phyloP scores from a whole-genome alignment of 1,284 basidiomycete genomes.

The Ustilago crameri region DNA sequence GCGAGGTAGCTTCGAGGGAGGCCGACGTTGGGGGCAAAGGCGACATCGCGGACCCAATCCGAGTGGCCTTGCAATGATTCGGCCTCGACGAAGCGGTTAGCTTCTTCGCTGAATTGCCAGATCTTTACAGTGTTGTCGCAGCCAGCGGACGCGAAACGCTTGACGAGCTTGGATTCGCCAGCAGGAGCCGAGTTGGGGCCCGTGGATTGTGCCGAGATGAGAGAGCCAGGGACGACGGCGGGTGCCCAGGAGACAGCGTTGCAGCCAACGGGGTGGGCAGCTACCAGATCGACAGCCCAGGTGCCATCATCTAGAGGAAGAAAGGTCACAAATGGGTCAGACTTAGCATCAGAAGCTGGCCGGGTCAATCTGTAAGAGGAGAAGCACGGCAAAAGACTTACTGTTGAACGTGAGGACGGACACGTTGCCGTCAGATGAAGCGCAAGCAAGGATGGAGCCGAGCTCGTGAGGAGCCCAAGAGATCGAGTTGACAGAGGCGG shows the following conservation, averaged over 20 bases:
- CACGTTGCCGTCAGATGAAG: constrained; percentile 96
- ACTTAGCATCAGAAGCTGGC: neutral
- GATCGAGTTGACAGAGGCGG: constrained; percentile 92
- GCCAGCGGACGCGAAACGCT: constrained; percentile 86
- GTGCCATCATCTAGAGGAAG: constrained; percentile 85
- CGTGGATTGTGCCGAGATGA: constrained; percentile 51
- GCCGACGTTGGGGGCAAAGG: constrained; percentile 96
- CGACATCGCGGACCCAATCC: constrained; percentile 98
- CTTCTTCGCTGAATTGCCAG: constrained; percentile 78
- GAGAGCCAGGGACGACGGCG: constrained; percentile 84
- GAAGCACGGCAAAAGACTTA: constrained; percentile 69
- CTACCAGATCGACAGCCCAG: constrained; percentile 94
- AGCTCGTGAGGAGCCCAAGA: constrained; percentile 98
- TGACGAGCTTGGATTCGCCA: constrained; percentile 45
- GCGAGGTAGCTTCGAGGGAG: constrained; percentile 94
- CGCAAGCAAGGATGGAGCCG: constrained; percentile 94
- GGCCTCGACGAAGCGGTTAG: constrained; percentile 60
- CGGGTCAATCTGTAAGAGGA: neutral
- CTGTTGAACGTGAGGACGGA: constrained; percentile 98
- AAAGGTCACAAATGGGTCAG: neutral
- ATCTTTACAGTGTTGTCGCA: constrained; percentile 96
- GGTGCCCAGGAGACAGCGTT: constrained; percentile 99
- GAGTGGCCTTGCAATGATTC: constrained; percentile 73
- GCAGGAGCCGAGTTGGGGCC: constrained; percentile 65
- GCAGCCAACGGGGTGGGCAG: constrained; percentile 93